Conservation (phyloP, 2,329 filamentous ascomycete genomes). For the Akanthomyces lecanii region DNA sequence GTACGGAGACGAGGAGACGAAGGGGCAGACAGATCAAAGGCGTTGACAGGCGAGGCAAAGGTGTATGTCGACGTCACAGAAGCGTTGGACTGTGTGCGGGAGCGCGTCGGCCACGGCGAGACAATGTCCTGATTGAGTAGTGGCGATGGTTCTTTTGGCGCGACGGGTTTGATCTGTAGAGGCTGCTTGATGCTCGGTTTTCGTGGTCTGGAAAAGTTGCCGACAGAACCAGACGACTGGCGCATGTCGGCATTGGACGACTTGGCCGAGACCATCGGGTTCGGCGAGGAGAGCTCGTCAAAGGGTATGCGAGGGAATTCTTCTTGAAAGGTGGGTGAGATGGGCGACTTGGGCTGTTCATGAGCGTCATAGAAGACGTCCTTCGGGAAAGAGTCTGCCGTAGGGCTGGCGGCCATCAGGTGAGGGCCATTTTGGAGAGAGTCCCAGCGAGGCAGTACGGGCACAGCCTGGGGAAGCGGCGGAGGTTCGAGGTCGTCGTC, state of each 20-base stretch:
- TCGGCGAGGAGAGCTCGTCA: conserved; percentile 24
- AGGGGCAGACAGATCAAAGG: conserved; percentile 1
- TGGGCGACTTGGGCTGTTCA: background rate
- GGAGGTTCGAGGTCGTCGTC: background rate
- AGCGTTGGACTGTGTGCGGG: conserved; percentile 44
- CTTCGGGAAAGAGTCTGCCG: conserved; percentile 4
- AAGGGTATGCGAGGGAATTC: conserved; percentile 13
- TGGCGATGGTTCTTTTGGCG: conserved; percentile 6
- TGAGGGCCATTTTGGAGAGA: conserved; percentile 25
- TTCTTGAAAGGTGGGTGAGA: conserved; percentile 1
- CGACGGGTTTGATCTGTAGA: background rate
- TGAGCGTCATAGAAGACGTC: conserved; percentile 10
- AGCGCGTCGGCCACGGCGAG: conserved; percentile 37
- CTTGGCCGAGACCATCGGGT: conserved; percentile 28
- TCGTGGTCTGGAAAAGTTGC: conserved; percentile 58
- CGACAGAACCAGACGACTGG: conserved; percentile 38
- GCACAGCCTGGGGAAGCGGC: conserved; percentile 25
- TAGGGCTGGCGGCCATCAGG: conserved; percentile 9
- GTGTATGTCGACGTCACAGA: conserved; percentile 45
- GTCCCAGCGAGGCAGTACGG: conserved; percentile 45
- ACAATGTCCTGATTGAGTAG: conserved; percentile 20
- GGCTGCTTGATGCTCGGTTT: conserved; percentile 49
- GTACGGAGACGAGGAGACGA: conserved; percentile 15
- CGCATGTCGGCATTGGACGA: conserved; percentile 33
- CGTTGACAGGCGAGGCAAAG: conserved; percentile 37